Evolutionary conservation across 2,329 filamentous ascomycete genomes (phyloP).

Genomic region (Alternaria atra): DNA sequence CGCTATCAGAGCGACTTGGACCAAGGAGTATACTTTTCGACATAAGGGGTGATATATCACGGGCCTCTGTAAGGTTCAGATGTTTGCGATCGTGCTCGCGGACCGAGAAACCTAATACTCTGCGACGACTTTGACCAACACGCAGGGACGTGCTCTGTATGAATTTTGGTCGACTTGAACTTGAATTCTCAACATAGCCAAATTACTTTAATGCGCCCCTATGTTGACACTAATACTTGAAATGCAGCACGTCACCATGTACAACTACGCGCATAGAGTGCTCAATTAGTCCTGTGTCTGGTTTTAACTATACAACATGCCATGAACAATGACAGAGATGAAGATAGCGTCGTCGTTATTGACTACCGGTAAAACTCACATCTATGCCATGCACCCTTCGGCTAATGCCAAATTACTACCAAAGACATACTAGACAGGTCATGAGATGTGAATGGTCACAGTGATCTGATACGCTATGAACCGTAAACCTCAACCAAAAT

Average conservation of each 20-base stretch:
- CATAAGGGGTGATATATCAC: conserved; percentile 4
- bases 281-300: neutral
- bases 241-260: neutral
- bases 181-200: conserved; percentile 1
- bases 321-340: neutral
- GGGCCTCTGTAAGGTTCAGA: conserved; percentile 3
- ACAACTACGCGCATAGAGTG: neutral
- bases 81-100: conserved; percentile 2
- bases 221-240: neutral
- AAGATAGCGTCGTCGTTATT: neutral
- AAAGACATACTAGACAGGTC: neutral
- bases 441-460: neutral
- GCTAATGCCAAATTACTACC: neutral
- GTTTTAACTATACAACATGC: neutral
- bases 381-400: neutral
- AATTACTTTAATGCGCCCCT: neutral
- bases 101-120: conserved; percentile 1
- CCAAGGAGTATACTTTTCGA: neutral
- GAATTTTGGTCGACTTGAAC: neutral
- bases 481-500: neutral
- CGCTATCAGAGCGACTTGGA: neutral
- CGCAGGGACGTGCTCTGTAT: neutral
- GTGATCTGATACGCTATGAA: neutral
- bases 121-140: neutral
- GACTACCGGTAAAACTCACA: neutral